Evolutionary conservation across 78 protist species (phyloP).

Genomic region (Dictyostelium firmibasis): DNA sequence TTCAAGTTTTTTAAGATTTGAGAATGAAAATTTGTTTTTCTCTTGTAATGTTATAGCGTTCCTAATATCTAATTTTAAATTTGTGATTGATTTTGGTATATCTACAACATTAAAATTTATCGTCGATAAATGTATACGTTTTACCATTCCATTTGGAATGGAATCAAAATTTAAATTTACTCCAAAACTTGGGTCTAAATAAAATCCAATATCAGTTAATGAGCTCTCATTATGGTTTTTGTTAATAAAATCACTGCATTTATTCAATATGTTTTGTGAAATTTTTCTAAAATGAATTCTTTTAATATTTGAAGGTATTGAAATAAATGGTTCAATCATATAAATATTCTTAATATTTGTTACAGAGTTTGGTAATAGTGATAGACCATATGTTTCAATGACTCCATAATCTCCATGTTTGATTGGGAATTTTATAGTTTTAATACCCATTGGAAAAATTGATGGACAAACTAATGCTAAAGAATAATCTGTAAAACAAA

Average conservation of each 20-base stretch:
- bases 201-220: not conserved
- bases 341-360: not conserved
- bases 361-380: not conserved
- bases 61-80: not conserved
- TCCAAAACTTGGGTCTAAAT: not conserved
- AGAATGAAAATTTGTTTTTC: not conserved
- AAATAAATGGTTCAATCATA: not conserved
- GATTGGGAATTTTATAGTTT: not conserved
- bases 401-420: no score
- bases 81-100: not conserved
- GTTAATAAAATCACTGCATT: not conserved
- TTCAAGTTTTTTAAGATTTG: not conserved
- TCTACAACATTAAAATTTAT: no score
- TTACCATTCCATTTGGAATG: not conserved
- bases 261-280: not conserved
- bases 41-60: not conserved
- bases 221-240: no score
- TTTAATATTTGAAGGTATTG: not conserved
- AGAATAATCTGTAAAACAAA: not conserved
- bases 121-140: not conserved
- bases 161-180: not conserved
- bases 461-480: not conserved
- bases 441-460: not conserved
- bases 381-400: not conserved
- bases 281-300: not conserved